Evolutionary conservation across 2,329 filamentous ascomycete species (phyloP).

Genomic region (Monilinia vaccinii-corymbosi): DNA sequence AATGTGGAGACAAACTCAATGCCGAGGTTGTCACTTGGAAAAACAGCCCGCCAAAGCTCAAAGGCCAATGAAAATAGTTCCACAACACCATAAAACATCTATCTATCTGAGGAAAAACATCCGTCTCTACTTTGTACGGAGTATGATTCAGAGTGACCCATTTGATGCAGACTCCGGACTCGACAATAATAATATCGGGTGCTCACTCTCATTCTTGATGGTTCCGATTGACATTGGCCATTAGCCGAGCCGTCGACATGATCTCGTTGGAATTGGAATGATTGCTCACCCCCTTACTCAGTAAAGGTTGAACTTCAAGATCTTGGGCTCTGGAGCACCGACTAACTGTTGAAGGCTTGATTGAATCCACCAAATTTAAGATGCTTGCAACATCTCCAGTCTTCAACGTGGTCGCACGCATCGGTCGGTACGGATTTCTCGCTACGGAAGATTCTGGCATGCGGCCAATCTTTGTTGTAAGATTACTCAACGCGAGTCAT

Average conservation of each 20-base stretch:
- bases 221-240: neutral
- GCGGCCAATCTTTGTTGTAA: neutral
- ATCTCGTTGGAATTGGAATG: neutral
- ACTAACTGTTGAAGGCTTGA: neutral
- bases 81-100: neutral
- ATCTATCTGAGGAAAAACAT: neutral
- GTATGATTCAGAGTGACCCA: neutral
- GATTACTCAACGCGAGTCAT: neutral
- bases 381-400: neutral
- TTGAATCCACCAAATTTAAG: neutral
- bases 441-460: neutral
- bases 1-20: neutral
- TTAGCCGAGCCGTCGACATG: neutral
- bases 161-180: neutral
- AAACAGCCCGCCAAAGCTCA: constrained; percentile 2
- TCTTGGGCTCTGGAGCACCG: too few species aligned
- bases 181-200: neutral
- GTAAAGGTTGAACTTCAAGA: neutral
- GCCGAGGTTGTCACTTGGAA: neutral
- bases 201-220: neutral
- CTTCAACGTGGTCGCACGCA: neutral
- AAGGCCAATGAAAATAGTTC: neutral
- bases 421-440: neutral
- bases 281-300: neutral
- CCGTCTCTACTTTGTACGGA: neutral